Percentiles rank a stretch among this genome's conserved stretches.
phyloP scores from a whole-genome alignment of 352 stramenopile species.

The Phytophthora syringae region DNA sequence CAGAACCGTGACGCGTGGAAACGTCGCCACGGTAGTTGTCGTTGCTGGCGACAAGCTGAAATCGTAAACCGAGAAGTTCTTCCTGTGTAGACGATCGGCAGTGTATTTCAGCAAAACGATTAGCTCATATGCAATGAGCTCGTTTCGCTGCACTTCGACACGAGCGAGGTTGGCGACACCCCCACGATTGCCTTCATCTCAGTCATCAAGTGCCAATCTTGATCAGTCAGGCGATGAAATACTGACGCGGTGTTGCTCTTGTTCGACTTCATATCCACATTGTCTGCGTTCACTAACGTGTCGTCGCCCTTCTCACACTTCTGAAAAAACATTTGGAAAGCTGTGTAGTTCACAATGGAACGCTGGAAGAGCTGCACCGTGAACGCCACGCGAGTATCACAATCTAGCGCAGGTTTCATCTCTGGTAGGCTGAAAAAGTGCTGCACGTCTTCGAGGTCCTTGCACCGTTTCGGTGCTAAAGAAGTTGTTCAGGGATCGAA shows the following conservation, averaged over 20 bases:
- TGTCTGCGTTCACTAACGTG: too few relatives aligned
- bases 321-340: constrained; percentile 6
- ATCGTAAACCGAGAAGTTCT: background rate
- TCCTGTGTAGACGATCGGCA: background rate
- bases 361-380: constrained; percentile 2
- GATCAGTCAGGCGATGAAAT: background rate
- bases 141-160: constrained; percentile 12
- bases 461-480: constrained; percentile 1
- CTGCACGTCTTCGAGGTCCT: constrained; percentile 1
- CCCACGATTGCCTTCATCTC: constrained; percentile 12
- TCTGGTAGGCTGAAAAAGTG: background rate
- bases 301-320: background rate
- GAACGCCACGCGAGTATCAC: constrained; percentile 19
- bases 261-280: too few relatives aligned
- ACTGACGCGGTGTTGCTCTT: background rate
- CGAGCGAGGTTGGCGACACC: constrained; percentile 1
- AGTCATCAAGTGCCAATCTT: constrained; percentile 5
- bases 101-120: constrained; percentile 12
- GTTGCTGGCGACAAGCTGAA: background rate
- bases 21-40: background rate
- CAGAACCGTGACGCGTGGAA: background rate
- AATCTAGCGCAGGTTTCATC: background rate
- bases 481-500: constrained; percentile 5
- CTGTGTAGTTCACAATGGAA: constrained; percentile 1
- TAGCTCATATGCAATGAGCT: constrained; percentile 6